Conservation (phyloP, 352 stramenopile genomes). For the Phytophthora aleatoria region DNA sequence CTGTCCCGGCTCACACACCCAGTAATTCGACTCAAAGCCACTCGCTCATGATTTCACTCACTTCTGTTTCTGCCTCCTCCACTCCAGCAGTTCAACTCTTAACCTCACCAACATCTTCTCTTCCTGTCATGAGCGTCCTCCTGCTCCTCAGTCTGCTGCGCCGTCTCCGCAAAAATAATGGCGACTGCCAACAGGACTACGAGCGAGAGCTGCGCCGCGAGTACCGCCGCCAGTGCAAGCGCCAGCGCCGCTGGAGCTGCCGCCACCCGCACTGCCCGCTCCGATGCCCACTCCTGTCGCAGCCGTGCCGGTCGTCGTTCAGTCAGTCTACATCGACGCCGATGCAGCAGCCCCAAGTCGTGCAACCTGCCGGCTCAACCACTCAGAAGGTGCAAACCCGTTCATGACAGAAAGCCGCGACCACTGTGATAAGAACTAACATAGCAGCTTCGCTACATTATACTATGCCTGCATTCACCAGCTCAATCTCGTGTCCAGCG, state of each 20-base stretch:
- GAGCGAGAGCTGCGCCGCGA: constrained; percentile 24
- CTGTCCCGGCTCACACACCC: no score
- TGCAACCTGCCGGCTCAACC: background rate
- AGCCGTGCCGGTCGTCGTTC: constrained; percentile 6
- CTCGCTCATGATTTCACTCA: no score
- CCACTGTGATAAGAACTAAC: no score
- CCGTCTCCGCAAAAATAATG: constrained; percentile 4
- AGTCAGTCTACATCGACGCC: background rate
- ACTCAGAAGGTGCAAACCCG: no score
- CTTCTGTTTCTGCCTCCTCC: no score
- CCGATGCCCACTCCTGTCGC: background rate
- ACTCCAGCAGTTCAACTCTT: no score
- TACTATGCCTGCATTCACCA: no score
- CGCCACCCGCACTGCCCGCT: constrained; percentile 22
- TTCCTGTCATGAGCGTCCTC: constrained; percentile 17
- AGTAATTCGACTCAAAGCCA: no score
- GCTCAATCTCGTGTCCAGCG: no score
- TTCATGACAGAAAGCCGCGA: no score
- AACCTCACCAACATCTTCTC: no score
- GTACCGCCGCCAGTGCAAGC: constrained; percentile 26
- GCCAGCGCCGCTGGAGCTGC: constrained; percentile 23
- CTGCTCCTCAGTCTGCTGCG: constrained; percentile 26
- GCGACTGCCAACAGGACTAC: constrained; percentile 25
- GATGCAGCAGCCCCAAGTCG: background rate
- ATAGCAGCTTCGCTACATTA: no score